Evolutionary conservation across 768 basidiomycete species (phyloP), one percentile per base, ranked within the genome.

Genomic region (Rubroboletus pulcherrimus): DNA sequence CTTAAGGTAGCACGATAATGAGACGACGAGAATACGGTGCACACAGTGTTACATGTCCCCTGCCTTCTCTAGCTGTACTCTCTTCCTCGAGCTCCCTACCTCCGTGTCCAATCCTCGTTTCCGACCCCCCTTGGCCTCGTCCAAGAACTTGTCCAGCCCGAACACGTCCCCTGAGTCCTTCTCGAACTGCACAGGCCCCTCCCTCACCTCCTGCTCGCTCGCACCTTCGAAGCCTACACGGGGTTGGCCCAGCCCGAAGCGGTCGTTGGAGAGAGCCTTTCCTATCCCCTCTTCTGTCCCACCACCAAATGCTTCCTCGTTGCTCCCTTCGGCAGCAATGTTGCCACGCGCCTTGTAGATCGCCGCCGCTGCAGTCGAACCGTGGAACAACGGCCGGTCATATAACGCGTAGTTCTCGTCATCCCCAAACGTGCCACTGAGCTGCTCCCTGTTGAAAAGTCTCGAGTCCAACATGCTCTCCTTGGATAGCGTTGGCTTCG

Each of bases 151-250:
- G 73, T 97, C 91, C 59, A 98, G 78, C 59, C 96, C 96, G 67
- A 98, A 98, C 19, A 98, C 93, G 79, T 98, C 96, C n/a, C 85
- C 82, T 1, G 89, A 85, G 66, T 99, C 96, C 77, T 98, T 97
- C 78, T 99, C 97, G 66, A 99, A 99, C 67, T 98, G 93, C 40
- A 99, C 97, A 24, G 97, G 97, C 1, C 97, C 97, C 65, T 93
- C 91, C 53, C 86, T 76, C 29, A 88, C 79, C 68, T 94, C 93
- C 68, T 90, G 89, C 19, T 89, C 88, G 39, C 77, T 78, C 14
- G 95, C 91, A 46, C 96, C 96, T 69, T 96, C 93, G 66, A 98
- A 98, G 24, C 95, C 94, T 62, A 90, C 78, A 54, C 79, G 78
- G 5, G 89, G 86, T 58, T 85, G 85, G 17, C 96, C 97, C 21